A percentile compares a stretch with the other conserved stretches of the same genome.
Conservation (phyloP, 2,329 filamentous ascomycete genomes). For the Monosporascus cannonballus region DNA sequence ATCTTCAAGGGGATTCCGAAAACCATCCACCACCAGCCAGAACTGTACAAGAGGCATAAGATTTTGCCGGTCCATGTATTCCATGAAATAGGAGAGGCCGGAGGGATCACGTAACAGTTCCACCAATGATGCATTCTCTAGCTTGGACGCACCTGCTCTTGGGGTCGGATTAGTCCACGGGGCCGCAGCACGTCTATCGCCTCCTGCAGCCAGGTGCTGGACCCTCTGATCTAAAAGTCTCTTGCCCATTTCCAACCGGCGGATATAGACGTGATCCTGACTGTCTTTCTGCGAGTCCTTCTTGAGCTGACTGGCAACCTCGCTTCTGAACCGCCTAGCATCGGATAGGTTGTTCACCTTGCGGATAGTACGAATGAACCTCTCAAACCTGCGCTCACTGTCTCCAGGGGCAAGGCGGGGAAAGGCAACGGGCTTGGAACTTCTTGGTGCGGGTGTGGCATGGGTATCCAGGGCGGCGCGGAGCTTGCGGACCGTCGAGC, state of each 20-base stretch:
- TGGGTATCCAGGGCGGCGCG: slow-evolving; percentile 91
- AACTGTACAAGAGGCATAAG: slow-evolving; percentile 92
- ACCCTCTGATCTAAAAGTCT: slow-evolving; percentile 86
- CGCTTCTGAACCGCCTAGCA: slow-evolving; percentile 83
- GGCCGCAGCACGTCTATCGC: slow-evolving; percentile 37
- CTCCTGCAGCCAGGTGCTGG: slow-evolving; percentile 66
- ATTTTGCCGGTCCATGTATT: slow-evolving; percentile 91
- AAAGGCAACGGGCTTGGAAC: slow-evolving; percentile 59
- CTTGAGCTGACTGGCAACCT: slow-evolving; percentile 87
- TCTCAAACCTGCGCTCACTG: slow-evolving; percentile 87
- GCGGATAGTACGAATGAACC: slow-evolving; percentile 83
- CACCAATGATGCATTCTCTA: slow-evolving; percentile 70
- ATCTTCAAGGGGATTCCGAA: slow-evolving; percentile 88
- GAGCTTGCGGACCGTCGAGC: slow-evolving; percentile 88
- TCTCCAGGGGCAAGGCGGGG: slow-evolving; percentile 77
- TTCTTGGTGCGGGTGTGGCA: slow-evolving; percentile 70
- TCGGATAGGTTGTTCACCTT: slow-evolving; percentile 89
- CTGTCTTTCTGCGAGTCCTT: slow-evolving; percentile 71
- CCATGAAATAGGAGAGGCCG: slow-evolving; percentile 97
- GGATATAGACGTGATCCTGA: slow-evolving; percentile 80
- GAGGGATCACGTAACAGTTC: slow-evolving; percentile 88
- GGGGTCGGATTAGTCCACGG: slow-evolving; percentile 24
- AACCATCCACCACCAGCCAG: slow-evolving; percentile 95
- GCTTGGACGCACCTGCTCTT: slow-evolving; percentile 44
- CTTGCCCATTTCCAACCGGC: slow-evolving; percentile 87